Evolutionary conservation across 129 eudicot genomes (phyloP), one percentile per base, ranked within the genome.

Genomic region (Centaurea solstitialis): DNA sequence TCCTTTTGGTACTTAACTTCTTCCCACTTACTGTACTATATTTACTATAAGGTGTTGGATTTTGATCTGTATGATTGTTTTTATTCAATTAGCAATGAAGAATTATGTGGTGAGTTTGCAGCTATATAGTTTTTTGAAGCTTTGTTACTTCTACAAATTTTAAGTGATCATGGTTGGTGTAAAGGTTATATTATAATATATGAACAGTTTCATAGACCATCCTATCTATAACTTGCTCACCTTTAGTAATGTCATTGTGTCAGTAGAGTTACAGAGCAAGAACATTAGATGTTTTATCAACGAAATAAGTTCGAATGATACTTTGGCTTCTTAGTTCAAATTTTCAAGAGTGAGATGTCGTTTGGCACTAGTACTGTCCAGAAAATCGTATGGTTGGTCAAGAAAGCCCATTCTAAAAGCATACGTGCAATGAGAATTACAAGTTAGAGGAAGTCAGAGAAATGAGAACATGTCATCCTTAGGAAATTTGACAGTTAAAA

Each of bases 81-180:
- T 21, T 61, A 20, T 61, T 61, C 28, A 61, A 61, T 8, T 61
- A 20, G 68, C 68, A 61, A 18, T 61, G 68, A 61, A 61, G 28
- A 21, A 61, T n/a, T 18, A 18, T 30, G 69, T 21, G 57, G n/a
- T 22, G 20, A 24, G 22, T 23, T 73, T 73, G 77, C 39, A 73
- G 24, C 77, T 21, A 23, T 45, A 40, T 41, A 73, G 37, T 12
- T 30, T 41, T 73, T 73, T 41, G 20, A 33, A 73, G 35, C 23
- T 43, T 43, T 1, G 38, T 73, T 73, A 45, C 37, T 43, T 18
- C 50, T 73, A 73, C 66, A 24, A 73, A 12, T 24, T 15, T 12
- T 50, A 73, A 45, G 66, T 73, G 66, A 47, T 73, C 17, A 12
- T 3, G 65, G 24, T 47, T 62, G 53, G 66, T 73, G 64, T 73